Conservation (phyloP, 2,329 filamentous ascomycete genomes). For the Botrytis sinoallii region DNA sequence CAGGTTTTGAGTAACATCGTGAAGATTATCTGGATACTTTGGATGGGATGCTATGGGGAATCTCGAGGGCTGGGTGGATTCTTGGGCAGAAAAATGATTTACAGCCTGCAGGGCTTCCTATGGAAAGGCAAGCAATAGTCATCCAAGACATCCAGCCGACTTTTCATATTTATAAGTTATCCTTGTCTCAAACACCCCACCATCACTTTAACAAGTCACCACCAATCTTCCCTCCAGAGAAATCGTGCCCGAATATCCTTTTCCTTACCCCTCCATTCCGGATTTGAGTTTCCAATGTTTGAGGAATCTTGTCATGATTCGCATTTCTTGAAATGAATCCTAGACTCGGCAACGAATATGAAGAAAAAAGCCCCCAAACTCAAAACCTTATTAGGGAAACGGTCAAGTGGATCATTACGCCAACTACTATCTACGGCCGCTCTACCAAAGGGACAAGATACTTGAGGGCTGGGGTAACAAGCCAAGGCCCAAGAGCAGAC, state of each 20-base stretch:
- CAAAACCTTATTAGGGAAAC: not conserved
- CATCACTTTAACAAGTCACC: not conserved
- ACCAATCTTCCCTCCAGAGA: not conserved
- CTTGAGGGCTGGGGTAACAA: slow-evolving; percentile 3
- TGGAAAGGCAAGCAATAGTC: not conserved
- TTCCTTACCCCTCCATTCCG: slow-evolving; percentile 8
- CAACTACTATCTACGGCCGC: not conserved
- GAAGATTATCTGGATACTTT: not conserved
- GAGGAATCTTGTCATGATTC: not conserved
- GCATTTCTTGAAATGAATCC: not conserved
- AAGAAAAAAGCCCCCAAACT: slow-evolving; percentile 3
- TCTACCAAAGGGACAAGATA: not conserved
- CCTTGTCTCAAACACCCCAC: not conserved
- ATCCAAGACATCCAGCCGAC: not conserved
- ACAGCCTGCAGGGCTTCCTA: not conserved
- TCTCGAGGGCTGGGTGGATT: not conserved
- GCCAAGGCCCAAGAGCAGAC: not conserved
- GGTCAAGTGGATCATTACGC: not conserved
- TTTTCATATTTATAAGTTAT: not conserved
- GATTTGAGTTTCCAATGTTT: slow-evolving; percentile 1
- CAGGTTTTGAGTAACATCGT: slow-evolving; percentile 3
- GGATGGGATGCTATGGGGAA: slow-evolving; percentile 1
- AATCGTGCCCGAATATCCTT: not conserved
- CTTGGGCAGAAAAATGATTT: slow-evolving; percentile 2
- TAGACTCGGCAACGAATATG: not conserved